Evolutionary conservation across 208 protist genomes (phyloP).

Genomic region (Wallacemonas sp.): DNA sequence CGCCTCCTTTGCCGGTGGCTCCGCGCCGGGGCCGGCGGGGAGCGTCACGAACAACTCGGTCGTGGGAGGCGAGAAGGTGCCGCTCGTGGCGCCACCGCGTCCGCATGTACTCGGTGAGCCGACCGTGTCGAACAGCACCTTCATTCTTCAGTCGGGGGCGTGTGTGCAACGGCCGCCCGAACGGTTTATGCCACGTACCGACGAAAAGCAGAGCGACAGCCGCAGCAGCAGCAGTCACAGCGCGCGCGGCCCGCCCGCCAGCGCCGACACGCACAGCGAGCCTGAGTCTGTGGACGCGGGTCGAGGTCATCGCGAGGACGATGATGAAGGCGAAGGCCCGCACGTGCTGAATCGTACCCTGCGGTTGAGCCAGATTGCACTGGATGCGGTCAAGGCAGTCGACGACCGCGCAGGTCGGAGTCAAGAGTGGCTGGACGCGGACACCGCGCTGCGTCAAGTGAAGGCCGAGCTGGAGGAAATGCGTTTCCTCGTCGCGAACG

Average conservation of each 20-base stretch:
- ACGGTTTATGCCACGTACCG: not conserved
- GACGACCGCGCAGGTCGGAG: not conserved
- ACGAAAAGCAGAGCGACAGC: not conserved
- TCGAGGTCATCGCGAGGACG: not conserved
- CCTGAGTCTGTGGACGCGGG: too few species aligned
- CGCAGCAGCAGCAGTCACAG: too few species aligned
- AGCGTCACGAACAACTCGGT: too few species aligned
- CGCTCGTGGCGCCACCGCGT: too few species aligned
- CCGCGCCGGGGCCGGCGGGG: too few species aligned
- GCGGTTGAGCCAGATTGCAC: slow-evolving; percentile 1
- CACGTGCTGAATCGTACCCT: not conserved
- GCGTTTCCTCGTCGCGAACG: slow-evolving; percentile 38
- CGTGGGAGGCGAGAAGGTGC: too few species aligned
- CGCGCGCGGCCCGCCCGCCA: too few species aligned
- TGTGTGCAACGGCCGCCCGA: slow-evolving; percentile 6
- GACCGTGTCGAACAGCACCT: slow-evolving; percentile 1
- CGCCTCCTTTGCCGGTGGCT: not conserved
- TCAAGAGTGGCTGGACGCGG: slow-evolving; percentile 41
- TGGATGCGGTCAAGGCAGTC: not conserved
- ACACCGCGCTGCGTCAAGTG: slow-evolving; percentile 37
- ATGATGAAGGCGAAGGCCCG: not conserved
- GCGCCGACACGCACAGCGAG: not conserved
- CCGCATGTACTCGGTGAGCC: not conserved
- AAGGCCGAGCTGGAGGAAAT: slow-evolving; percentile 62
- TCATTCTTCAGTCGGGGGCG: not conserved